A percentile compares a stretch with the other conserved stretches of the same genome.
These are phyloP conservation scores for Schizophyllum commune DNA, from an alignment of 1,284 basidiomycete species.

Conservation along the genomic window DNA sequence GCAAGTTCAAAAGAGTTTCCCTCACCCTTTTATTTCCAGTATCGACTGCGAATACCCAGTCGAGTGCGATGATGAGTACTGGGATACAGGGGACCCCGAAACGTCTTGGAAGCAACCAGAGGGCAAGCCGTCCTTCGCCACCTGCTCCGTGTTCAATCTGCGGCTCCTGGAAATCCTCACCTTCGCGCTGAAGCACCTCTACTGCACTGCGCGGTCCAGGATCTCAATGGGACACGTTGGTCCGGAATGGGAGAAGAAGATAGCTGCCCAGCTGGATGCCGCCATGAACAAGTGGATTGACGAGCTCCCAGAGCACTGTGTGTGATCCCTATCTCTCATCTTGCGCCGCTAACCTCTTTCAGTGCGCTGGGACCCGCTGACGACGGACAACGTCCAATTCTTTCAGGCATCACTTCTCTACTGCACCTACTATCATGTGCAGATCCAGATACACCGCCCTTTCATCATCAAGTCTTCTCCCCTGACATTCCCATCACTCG, in stretches of 20 bases:
- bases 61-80: slow-evolving; percentile 69
- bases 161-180: slow-evolving; percentile 58
- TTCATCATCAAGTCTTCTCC: slow-evolving; percentile 47
- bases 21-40: not conserved
- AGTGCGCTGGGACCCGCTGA: slow-evolving; percentile 71
- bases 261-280: slow-evolving; percentile 59
- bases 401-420: slow-evolving; percentile 66
- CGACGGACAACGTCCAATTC: slow-evolving; percentile 52
- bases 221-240: slow-evolving; percentile 43
- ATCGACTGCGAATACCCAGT: slow-evolving; percentile 57
- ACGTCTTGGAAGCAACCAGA: slow-evolving; percentile 43
- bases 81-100: slow-evolving; percentile 38
- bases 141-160: slow-evolving; percentile 30
- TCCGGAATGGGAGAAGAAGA: slow-evolving; percentile 37
- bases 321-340: slow-evolving; percentile 21
- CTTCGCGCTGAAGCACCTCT: slow-evolving; percentile 29
- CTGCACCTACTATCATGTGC: slow-evolving; percentile 50
- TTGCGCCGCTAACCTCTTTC: not conserved
- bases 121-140: slow-evolving; percentile 40
- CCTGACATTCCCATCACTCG: slow-evolving; percentile 48
- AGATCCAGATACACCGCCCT: slow-evolving; percentile 61
- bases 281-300: slow-evolving; percentile 64
- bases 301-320: slow-evolving; percentile 49
- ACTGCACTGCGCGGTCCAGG: slow-evolving; percentile 43
- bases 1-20: not conserved